Conservation (phyloP, 2,329 filamentous ascomycete genomes). For the Trichoderma lentiforme region DNA sequence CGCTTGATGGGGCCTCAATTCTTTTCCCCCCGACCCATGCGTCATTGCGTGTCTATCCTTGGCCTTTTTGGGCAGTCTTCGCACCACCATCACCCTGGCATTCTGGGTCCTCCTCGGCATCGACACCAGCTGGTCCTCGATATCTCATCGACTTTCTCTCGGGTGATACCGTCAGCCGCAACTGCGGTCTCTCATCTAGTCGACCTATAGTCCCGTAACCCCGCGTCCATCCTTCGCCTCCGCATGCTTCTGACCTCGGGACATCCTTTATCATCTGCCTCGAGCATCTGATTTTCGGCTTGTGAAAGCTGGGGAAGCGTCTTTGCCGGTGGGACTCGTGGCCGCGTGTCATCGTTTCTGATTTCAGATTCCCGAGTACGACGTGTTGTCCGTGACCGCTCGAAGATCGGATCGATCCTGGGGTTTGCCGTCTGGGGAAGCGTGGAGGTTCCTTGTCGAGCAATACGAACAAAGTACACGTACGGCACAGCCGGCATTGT, state of each 20-base stretch:
- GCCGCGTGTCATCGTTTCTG: not conserved
- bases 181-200: not conserved
- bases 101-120: slow-evolving; percentile 1
- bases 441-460: not conserved
- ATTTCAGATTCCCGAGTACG: slow-evolving; percentile 11
- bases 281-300: slow-evolving; percentile 12
- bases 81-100: not conserved
- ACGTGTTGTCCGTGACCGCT: slow-evolving; percentile 4
- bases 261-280: slow-evolving; percentile 17
- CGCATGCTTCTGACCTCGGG: slow-evolving; percentile 16
- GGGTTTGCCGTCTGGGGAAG: slow-evolving; percentile 2
- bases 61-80: not conserved
- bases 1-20: not conserved
- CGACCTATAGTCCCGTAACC: not conserved
- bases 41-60: slow-evolving; percentile 2
- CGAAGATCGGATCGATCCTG: not conserved
- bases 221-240: not conserved
- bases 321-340: not conserved
- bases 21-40: not conserved
- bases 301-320: slow-evolving; percentile 20
- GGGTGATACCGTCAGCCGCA: slow-evolving; percentile 1
- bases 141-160: not conserved
- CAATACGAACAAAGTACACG: not conserved
- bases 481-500: not conserved
- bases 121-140: not conserved